These are phyloP conservation scores for Terfezia claveryi DNA, from an alignment of 495 filamentous ascomycete genomes.

Conservation along the genomic window DNA sequence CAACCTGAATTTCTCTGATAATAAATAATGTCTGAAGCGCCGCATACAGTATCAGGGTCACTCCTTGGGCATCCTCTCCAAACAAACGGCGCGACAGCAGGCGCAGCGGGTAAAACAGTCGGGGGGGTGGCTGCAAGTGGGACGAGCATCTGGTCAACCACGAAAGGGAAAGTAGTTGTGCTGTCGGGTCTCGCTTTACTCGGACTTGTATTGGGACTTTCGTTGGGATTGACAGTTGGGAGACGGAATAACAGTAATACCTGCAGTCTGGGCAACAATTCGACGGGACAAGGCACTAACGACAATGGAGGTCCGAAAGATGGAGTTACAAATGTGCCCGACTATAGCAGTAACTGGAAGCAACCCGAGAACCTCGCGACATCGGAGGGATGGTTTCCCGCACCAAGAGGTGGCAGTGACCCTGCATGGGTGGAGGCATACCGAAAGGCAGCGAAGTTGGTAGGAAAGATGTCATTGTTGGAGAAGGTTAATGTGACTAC, in stretches of 20 bases:
- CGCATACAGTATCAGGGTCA: too few relatives aligned
- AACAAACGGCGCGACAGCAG: too few relatives aligned
- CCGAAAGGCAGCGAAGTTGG: conserved; percentile 34
- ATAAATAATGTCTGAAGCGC: too few relatives aligned
- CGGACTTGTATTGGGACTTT: background rate
- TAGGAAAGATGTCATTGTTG: conserved; percentile 38
- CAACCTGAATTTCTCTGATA: too few relatives aligned
- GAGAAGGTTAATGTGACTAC: conserved; percentile 28
- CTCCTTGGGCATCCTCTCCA: too few relatives aligned
- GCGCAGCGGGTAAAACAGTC: too few relatives aligned
- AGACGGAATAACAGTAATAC: background rate
- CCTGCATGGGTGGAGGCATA: conserved; percentile 42
- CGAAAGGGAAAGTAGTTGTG: too few relatives aligned
- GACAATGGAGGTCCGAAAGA: too few relatives aligned
- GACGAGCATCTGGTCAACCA: too few relatives aligned
- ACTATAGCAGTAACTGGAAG: background rate
- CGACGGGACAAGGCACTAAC: too few relatives aligned
- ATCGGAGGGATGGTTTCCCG: background rate
- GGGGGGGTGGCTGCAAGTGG: too few relatives aligned
- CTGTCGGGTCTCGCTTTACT: background rate
- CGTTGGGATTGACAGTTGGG: background rate
- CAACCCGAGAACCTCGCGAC: background rate
- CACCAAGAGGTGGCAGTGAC: conserved; percentile 27
- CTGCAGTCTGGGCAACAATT: background rate
- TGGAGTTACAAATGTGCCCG: too few relatives aligned